Evolutionary conservation across 192 early-diverging fungal species (phyloP), one percentile per base, ranked within the genome.

Genomic region (Umbelopsis sp.): DNA sequence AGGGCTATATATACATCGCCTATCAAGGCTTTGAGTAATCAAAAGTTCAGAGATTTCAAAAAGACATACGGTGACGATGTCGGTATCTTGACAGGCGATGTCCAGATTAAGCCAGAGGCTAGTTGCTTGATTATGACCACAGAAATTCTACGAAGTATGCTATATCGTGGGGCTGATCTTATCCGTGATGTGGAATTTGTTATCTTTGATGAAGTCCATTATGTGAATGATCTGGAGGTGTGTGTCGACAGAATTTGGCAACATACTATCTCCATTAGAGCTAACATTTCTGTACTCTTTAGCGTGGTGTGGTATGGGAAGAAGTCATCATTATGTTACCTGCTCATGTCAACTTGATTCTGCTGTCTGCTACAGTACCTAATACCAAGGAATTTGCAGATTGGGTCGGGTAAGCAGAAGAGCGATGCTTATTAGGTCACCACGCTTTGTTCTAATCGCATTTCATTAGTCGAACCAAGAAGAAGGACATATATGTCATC

Each of bases 271-370:
- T 53, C n/a, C n/a, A n/a, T n/a, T n/a, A n/a, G n/a, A 26, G 32
- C 45, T 49, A 21, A 49, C 16, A 0, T 49, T 4, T 16, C 16
- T 21, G 3, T 21, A 49, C 12, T 9, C 67, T 47, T 44, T 29
- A 92, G 91, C 82, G 92, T 72, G 97, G 97, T 65, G 96, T 99
- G 1, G 97, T 99, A 2, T 99, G 97, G 97, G 97, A 99, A 82
- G 97, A 99, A 80, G 96, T 98, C 31, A 99, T 99, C 69, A 98
- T 98, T 73, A 97, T 99, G 96, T 83, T 99, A 12, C 97, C 97
- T 3, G 87, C 91, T 0, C 96, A 99, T 81, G 91, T 99, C 3
- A 96, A 84, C 16, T 81, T 99, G n/a, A 96, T 99, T 70, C 79
- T 99, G 50, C 82, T 99, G 36, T 97, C 96, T 16, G 97, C 97